These are phyloP conservation scores for Penstemon newberryi DNA, from an alignment of 257 asterid species.

Conservation along the genomic window DNA sequence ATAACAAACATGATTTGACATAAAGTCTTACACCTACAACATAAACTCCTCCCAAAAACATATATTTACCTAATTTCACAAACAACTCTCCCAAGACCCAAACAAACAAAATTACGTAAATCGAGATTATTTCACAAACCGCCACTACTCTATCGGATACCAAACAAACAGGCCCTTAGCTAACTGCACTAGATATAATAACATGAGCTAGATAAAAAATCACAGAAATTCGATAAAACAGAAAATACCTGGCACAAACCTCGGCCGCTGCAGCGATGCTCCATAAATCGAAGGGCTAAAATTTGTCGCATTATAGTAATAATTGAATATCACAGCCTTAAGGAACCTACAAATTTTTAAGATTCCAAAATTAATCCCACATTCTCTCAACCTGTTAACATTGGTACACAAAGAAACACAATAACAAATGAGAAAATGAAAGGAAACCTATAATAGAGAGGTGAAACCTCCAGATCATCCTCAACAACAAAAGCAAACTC, in stretches of 20 bases:
- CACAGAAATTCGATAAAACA: background rate
- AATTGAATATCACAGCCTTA: constrained; percentile 59
- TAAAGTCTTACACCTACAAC: too few relatives aligned
- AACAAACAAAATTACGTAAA: too few relatives aligned
- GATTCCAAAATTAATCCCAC: constrained; percentile 8
- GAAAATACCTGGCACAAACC: constrained; percentile 74
- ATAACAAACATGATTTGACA: too few relatives aligned
- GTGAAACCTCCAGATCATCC: constrained; percentile 94
- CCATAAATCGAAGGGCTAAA: constrained; percentile 71
- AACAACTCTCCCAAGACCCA: too few relatives aligned
- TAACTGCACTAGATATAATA: too few relatives aligned
- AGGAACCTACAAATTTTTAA: constrained; percentile 44
- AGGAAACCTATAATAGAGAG: constrained; percentile 68
- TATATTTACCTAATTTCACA: too few relatives aligned
- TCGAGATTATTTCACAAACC: too few relatives aligned
- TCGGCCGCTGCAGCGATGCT: constrained; percentile 80
- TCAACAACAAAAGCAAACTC: constrained; percentile 91
- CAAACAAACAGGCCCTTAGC: too few relatives aligned
- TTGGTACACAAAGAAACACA: background rate
- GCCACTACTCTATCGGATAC: too few relatives aligned
- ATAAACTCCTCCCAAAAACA: too few relatives aligned
- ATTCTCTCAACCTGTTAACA: background rate
- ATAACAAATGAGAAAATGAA: constrained; percentile 7
- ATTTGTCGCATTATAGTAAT: constrained; percentile 61
- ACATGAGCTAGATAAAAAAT: too few relatives aligned